A percentile compares a stretch with the other conserved stretches of the same genome.
Evolutionary conservation across 2,329 filamentous ascomycete genomes (phyloP).

Genomic region (Stemphylium lycopersici): DNA sequence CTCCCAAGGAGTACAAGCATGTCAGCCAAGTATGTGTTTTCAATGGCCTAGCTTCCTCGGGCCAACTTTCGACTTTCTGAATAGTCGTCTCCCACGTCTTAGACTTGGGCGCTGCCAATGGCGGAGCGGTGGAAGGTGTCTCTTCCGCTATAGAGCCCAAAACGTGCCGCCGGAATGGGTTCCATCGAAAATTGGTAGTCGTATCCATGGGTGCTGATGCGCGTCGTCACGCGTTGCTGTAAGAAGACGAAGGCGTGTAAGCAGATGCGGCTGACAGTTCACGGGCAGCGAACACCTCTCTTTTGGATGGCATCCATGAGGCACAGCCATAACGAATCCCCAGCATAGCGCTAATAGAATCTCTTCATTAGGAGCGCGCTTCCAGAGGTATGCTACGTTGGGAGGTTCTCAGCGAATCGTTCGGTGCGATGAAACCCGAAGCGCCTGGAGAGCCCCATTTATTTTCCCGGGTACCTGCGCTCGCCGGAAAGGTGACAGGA

Average conservation of each 20-base stretch:
- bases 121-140: background rate
- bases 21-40: constrained; percentile 33
- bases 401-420: constrained; percentile 30
- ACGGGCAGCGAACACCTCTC: constrained; percentile 29
- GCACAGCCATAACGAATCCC: constrained; percentile 34
- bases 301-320: constrained; percentile 31
- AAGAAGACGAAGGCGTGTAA: constrained; percentile 5
- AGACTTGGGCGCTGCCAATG: constrained; percentile 12
- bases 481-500: background rate
- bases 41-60: constrained; percentile 31
- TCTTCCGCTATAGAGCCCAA: constrained; percentile 9
- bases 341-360: constrained; percentile 14
- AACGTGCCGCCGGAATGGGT: constrained; percentile 17
- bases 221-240: constrained; percentile 8
- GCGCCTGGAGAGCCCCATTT: constrained; percentile 23
- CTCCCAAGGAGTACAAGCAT: constrained; percentile 28
- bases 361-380: constrained; percentile 27
- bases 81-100: constrained; percentile 34
- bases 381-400: constrained; percentile 14
- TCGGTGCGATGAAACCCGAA: constrained; percentile 31
- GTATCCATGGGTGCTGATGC: constrained; percentile 20
- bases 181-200: constrained; percentile 18
- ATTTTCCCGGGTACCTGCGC: constrained; percentile 2
- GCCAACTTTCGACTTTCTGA: constrained; percentile 37
- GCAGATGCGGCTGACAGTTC: constrained; percentile 26